These are phyloP conservation scores for Saccharomyces hybrid DNA, from an alignment of 1,139 yeast genomes.

Conservation along the genomic window DNA sequence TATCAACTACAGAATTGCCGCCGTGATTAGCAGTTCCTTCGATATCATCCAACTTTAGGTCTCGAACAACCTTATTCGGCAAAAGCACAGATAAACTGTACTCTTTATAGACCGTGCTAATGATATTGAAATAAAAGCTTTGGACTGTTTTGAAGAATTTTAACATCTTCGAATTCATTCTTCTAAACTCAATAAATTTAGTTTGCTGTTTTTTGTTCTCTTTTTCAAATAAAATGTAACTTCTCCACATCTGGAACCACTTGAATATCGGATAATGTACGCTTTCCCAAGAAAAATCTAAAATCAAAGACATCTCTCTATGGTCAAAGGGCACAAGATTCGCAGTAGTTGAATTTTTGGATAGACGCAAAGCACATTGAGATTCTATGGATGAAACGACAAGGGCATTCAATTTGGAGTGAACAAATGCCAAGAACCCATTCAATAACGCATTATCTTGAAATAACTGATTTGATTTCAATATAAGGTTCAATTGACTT, in stretches of 20 bases:
- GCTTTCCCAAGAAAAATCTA: slow-evolving; percentile 51
- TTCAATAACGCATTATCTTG: slow-evolving; percentile 26
- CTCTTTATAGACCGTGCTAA: slow-evolving; percentile 25
- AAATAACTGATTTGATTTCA: slow-evolving; percentile 19
- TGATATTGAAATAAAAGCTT: slow-evolving; percentile 40
- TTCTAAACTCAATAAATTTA: slow-evolving; percentile 47
- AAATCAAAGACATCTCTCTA: slow-evolving; percentile 13
- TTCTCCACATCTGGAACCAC: slow-evolving; percentile 35
- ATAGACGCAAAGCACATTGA: slow-evolving; percentile 4
- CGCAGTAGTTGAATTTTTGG: background rate
- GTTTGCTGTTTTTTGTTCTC: slow-evolving; percentile 25
- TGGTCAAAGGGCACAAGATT: background rate
- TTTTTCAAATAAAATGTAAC: slow-evolving; percentile 15
- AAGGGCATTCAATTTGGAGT: slow-evolving; percentile 19
- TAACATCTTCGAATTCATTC: slow-evolving; percentile 44
- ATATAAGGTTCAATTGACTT: slow-evolving; percentile 19
- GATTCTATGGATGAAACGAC: slow-evolving; percentile 8
- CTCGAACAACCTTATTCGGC: slow-evolving; percentile 13
- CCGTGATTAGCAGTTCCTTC: slow-evolving; percentile 5
- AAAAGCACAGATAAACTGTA: slow-evolving; percentile 15
- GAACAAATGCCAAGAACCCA: slow-evolving; percentile 27
- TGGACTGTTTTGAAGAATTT: slow-evolving; percentile 43
- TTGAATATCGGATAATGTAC: slow-evolving; percentile 60
- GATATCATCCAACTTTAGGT: slow-evolving; percentile 11
- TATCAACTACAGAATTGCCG: background rate